phyloP scores from a whole-genome alignment of 1,139 yeast genomes.

The Geotrichum candidum region DNA sequence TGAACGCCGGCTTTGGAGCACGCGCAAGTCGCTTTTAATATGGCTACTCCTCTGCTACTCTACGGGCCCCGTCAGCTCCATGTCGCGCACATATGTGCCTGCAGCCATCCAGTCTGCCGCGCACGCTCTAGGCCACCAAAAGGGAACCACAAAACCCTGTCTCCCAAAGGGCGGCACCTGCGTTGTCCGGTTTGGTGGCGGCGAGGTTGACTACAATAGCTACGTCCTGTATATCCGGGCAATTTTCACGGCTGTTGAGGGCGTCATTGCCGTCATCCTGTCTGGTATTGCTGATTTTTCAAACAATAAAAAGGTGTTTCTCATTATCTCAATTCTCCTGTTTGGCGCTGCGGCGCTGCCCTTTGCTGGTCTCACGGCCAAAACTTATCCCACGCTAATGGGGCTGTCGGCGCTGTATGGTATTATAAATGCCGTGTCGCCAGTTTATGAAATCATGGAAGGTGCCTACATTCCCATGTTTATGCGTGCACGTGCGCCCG shows the following conservation, averaged over 20 bases:
- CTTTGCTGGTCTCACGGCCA: slow-evolving; percentile 36
- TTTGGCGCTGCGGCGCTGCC: slow-evolving; percentile 41
- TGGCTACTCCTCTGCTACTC: slow-evolving; percentile 36
- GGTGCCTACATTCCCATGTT: slow-evolving; percentile 44
- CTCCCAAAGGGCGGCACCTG: slow-evolving; percentile 38
- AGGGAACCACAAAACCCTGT: slow-evolving; percentile 30
- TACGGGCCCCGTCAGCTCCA: slow-evolving; percentile 44
- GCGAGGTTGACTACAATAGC: slow-evolving; percentile 38
- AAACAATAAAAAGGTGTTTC: slow-evolving; percentile 38
- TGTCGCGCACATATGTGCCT: slow-evolving; percentile 43
- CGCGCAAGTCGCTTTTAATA: slow-evolving; percentile 22
- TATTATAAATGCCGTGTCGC: slow-evolving; percentile 34
- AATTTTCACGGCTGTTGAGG: slow-evolving; percentile 40
- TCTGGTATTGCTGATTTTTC: slow-evolving; percentile 45
- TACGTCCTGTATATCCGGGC: slow-evolving; percentile 37
- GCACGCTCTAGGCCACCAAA: slow-evolving; percentile 33
- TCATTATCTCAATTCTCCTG: slow-evolving; percentile 34
- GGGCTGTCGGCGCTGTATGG: slow-evolving; percentile 37
- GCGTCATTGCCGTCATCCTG: slow-evolving; percentile 37
- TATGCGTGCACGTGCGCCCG: slow-evolving; percentile 35
- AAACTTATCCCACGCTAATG: slow-evolving; percentile 29
- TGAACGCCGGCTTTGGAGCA: slow-evolving; percentile 14
- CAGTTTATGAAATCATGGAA: slow-evolving; percentile 40
- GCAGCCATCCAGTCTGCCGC: slow-evolving; percentile 43
- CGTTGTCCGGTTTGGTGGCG: slow-evolving; percentile 38